Base-by-base conservation (phyloP, 306 rosid genomes). In the Vigna unguiculata region DNA sequence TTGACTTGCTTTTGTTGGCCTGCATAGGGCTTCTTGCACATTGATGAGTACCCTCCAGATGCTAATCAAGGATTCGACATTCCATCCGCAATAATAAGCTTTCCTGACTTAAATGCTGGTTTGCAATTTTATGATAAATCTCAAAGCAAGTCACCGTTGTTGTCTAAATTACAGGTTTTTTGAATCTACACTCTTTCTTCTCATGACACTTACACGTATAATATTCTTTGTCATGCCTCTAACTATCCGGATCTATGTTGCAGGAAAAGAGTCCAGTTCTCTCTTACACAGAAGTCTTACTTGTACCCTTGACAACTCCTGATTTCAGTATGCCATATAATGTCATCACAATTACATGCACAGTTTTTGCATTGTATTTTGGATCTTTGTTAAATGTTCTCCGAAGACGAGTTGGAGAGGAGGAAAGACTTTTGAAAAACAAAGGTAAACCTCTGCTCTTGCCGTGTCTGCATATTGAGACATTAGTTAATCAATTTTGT, bases 261-360 rank as follows among this genome's bases (percentile, higher is more conserved):
- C 85, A 95, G 97, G 93, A 85, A 78, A 81, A 79, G 62, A 87
- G 86, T 30, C 84, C 90, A 14, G 87, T 88, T 83, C 88, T 86
- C 71, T 89, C 90, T 3, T 95, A 95, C 81, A 89, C 97, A 11
- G 97, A 95, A 91, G 96, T 88, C 55, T 81, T 92, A 70, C 97
- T 92, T 2, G 96, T 95, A 74, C 97, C 99, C 38, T 78, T 95
- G 85, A 92, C 99, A 32, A 92, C 97, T 69, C 99, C 97, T 2
- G 97, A 95, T 87, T 95, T 92, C 84, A 95, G 99, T 75, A 92
- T 95, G 99, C 97, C 97, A 62, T 92, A 92, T 87, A 90, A 95
- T 71, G 97, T 92, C 72, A 92, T 95, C 85, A 90, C 99, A 72
- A 92, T 95, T 73, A 90, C 97, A 6, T 95, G 97, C 90, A 95